phyloP scores from a whole-genome alignment of 1,139 yeast genomes.

The Starmera stellimalicola region DNA sequence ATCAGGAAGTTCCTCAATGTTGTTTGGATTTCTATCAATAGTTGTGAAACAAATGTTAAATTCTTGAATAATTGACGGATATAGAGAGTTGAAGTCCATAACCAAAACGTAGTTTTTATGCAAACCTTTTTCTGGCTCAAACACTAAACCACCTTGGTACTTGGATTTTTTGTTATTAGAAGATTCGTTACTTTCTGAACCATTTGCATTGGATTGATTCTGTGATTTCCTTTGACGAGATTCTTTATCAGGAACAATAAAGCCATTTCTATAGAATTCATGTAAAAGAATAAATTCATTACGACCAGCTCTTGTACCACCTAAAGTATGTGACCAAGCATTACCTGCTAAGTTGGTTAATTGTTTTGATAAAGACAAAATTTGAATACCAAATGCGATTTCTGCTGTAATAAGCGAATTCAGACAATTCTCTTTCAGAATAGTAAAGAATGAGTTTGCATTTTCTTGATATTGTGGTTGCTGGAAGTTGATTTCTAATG shows the following conservation, averaged over 20 bases:
- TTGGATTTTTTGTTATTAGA: constrained; percentile 63
- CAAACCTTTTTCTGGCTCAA: constrained; percentile 93
- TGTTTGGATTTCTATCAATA: constrained; percentile 59
- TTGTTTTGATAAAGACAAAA: constrained; percentile 82
- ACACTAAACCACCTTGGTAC: constrained; percentile 92
- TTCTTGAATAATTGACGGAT: constrained; percentile 96
- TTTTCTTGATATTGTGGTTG: constrained; percentile 61
- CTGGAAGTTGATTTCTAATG: constrained; percentile 67
- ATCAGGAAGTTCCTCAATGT: constrained; percentile 61
- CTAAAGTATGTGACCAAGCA: constrained; percentile 91
- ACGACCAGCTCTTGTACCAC: constrained; percentile 95
- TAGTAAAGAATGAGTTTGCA: constrained; percentile 56
- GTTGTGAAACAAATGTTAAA: constrained; percentile 96
- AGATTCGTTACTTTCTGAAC: constrained; percentile 31
- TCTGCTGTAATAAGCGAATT: constrained; percentile 70
- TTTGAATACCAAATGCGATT: constrained; percentile 74
- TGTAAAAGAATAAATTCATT: constrained; percentile 90
- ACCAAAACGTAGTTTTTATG: constrained; percentile 85
- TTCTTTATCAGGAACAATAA: constrained; percentile 84
- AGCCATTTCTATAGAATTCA: constrained; percentile 76
- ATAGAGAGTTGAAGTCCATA: constrained; percentile 97
- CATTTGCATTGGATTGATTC: constrained; percentile 28
- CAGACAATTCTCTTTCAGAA: constrained; percentile 57
- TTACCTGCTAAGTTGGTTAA: constrained; percentile 93
- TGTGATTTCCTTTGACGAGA: constrained; percentile 35